A percentile compares a stretch with the other conserved stretches of the same genome.
Evolutionary conservation across 345 rosid genomes (phyloP).

Genomic region (Syzygium aqueum): DNA sequence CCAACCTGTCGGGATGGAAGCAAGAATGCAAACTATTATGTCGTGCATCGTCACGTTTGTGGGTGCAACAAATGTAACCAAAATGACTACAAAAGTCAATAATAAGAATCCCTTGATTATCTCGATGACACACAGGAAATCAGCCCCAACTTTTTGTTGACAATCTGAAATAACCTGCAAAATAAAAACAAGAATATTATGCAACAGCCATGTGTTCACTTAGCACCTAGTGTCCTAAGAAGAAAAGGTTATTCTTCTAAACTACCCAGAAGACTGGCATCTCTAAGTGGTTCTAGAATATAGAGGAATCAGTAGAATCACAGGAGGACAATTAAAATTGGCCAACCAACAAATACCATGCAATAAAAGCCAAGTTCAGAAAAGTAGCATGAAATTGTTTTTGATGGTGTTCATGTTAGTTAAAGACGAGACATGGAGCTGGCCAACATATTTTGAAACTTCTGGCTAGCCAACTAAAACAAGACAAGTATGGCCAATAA

Average conservation of each 20-base stretch:
- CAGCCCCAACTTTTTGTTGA: no score
- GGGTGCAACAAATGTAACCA: no score
- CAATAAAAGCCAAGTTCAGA: not conserved
- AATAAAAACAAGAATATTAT: constrained; percentile 7
- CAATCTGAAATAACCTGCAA: not conserved
- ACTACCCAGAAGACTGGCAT: no score
- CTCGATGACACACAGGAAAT: fast-evolving
- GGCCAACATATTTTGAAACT: not conserved
- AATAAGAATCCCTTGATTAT: constrained; percentile 82
- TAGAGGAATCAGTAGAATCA: no score
- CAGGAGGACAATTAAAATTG: no score
- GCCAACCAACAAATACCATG: not conserved
- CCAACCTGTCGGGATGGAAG: constrained; percentile 99
- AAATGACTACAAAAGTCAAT: constrained; percentile 59
- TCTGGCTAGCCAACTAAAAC: not conserved
- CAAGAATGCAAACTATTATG: constrained; percentile 81
- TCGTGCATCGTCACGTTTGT: constrained; percentile 85
- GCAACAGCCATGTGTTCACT: no score
- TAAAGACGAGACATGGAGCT: no score
- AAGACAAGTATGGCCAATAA: not conserved
- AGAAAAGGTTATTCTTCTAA: no score
- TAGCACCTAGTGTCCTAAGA: no score
- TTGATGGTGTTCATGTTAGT: not conserved
- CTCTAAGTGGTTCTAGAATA: no score
- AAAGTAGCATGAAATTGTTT: not conserved